Evolutionary conservation across 2,329 filamentous ascomycete genomes (phyloP), one percentile per base, ranked within the genome.

Genomic region (Gyromitra esculenta): DNA sequence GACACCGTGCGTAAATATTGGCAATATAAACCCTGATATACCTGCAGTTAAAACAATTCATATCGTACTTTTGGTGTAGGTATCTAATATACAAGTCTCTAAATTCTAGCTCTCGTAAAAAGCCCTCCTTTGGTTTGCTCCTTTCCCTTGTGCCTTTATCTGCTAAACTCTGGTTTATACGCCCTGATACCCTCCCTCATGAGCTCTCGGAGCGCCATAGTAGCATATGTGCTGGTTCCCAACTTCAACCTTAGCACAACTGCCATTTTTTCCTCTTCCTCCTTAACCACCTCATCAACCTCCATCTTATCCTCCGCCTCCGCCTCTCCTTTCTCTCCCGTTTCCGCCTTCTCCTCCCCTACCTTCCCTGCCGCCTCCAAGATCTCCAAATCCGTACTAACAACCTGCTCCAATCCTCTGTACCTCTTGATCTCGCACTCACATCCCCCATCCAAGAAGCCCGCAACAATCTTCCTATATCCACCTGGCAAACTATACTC

Each of bases 401-500:
- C 91, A 84, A 98, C 90, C 84, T 98, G 94, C 84, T 96, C 90
- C 43, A 91, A 89, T 41, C 91, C 89, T 37, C 90, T 87, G 82
- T 97, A 98, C 4, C 86, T 84, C 81, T 88, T 90, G 9, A 97
- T 88, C 75, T 92, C 88, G 73, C 90, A 91, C 9, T 87, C 88
- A 6, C 92, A 88, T 37, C 87, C 84, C 6, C 86, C 84, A 1
- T 89, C 87, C 63, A 90, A 86, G 81, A 94, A 92, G 25, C 88
- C 87, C 43, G 92, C 90, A 80, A 98, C 88, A 37, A 97, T 82
- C 83, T 95, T 96, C 78, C 96, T 89, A 84, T 99, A 99, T 35
- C 91, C 89, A 1, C 96, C 96, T 63, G 91, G 92, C 0, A 99
- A 86, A 82, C 92, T 97, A 82, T 96, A 91, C 81, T 98, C 96